These are phyloP conservation scores for Kregervanrija delftensis DNA, from an alignment of 805 yeast species.

Conservation along the genomic window DNA sequence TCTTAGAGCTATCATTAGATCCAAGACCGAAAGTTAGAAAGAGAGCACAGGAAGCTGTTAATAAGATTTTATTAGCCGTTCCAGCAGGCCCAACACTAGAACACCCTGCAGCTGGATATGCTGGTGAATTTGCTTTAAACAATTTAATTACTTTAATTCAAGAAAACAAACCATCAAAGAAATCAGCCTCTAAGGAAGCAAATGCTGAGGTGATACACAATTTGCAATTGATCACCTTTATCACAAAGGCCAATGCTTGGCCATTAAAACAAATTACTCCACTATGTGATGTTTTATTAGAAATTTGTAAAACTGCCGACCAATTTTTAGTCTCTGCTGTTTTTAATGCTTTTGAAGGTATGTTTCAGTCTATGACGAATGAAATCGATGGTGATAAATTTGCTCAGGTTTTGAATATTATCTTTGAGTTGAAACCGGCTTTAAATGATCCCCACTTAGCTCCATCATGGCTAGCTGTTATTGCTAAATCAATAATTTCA, in stretches of 20 bases:
- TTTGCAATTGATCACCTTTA: slow-evolving; percentile 65
- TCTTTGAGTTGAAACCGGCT: slow-evolving; percentile 77
- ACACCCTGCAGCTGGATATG: slow-evolving; percentile 68
- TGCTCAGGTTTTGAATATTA: slow-evolving; percentile 55
- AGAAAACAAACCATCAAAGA: slow-evolving; percentile 27
- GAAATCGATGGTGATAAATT: slow-evolving; percentile 55
- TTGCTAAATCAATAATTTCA: slow-evolving; percentile 70
- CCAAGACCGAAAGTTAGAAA: slow-evolving; percentile 92
- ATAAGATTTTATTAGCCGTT: slow-evolving; percentile 51
- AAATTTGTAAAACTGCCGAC: slow-evolving; percentile 74
- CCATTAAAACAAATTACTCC: slow-evolving; percentile 62
- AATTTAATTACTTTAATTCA: slow-evolving; percentile 42
- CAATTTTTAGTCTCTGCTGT: slow-evolving; percentile 79
- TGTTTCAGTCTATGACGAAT: slow-evolving; percentile 57
- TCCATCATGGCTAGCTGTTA: slow-evolving; percentile 92
- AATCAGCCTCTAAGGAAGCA: slow-evolving; percentile 36
- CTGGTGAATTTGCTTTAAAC: slow-evolving; percentile 63
- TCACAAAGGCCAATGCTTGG: slow-evolving; percentile 77
- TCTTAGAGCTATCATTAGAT: slow-evolving; percentile 74
- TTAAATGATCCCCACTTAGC: slow-evolving; percentile 77
- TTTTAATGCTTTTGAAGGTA: slow-evolving; percentile 75
- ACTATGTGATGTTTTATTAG: slow-evolving; percentile 70
- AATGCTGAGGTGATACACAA: slow-evolving; percentile 63
- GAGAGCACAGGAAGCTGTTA: slow-evolving; percentile 89
- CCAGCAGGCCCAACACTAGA: slow-evolving; percentile 73